A percentile compares a stretch with the other conserved stretches of the same genome.
Conservation (phyloP, 1,284 basidiomycete genomes). For the Marasmius sp. region DNA sequence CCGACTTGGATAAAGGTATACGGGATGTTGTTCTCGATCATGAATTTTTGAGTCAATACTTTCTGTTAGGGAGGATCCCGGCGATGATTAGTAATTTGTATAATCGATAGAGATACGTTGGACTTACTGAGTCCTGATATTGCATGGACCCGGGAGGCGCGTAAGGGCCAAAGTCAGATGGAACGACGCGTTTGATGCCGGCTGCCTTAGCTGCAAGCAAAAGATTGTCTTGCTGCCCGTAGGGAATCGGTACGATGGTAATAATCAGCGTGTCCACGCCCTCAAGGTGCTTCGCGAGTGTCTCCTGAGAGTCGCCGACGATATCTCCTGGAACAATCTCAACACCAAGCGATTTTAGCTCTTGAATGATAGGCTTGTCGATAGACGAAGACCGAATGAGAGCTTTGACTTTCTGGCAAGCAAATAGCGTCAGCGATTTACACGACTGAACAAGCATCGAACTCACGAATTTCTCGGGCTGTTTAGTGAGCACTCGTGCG, state of each 20-base stretch:
- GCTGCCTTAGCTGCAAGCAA: conserved; percentile 1
- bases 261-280: neutral
- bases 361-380: neutral
- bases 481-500: neutral
- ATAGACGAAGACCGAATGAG: conserved; percentile 2
- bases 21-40: conserved; percentile 4
- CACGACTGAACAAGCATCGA: neutral
- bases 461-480: neutral
- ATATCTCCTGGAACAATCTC: conserved; percentile 1
- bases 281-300: neutral
- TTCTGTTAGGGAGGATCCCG: conserved; percentile 2
- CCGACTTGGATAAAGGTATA: conserved; percentile 2
- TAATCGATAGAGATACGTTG: neutral
- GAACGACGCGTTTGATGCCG: neutral
- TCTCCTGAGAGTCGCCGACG: neutral
- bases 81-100: neutral
- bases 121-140: conserved; percentile 1
- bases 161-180: conserved; percentile 5
- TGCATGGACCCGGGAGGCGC: neutral
- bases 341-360: neutral
- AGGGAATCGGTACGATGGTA: neutral
- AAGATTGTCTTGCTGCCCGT: neutral
- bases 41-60: conserved; percentile 6
- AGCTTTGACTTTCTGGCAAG: neutral
- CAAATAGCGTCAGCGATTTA: neutral